Evolutionary conservation across 768 basidiomycete genomes (phyloP), one percentile per base, ranked within the genome.

Genomic region (Xerocomellus amylosporus): DNA sequence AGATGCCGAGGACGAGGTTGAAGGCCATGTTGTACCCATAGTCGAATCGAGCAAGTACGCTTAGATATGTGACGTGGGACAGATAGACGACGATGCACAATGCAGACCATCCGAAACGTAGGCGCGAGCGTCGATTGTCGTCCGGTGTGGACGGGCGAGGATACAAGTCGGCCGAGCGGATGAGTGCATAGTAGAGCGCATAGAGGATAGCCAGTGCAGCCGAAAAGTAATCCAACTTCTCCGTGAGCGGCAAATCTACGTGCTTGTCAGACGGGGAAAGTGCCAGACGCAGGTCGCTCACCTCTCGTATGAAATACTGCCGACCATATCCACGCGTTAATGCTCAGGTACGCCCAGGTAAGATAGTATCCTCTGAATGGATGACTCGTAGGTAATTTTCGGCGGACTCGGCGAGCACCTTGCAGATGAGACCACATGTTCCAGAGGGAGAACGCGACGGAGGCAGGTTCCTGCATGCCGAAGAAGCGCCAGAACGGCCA

Each of bases 381-480:
- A 65, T 93, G 88, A 2, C 64, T 69, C 2, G 67, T 61, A 0
- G 86, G 76, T 4, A 93, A 60, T 36, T 65, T 73, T 40, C 66
- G 72, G 20, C 70, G 71, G 13, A 93, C 60, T 59, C 74, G 75
- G 14, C 64, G 64, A 8, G 77, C 75, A 2, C 94, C 94, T 49
- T 74, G 73, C 2, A 76, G 71, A 70, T 99, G 94, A 39, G 79
- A 81, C 75, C 78, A 83, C 39, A 96, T 75, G 69, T 99, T 98
- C 54, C 86, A 73, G n/a, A 97, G 63, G 14, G 91, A 94, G 74
- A 98, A 97, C 34, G 82, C 71, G 54, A 97, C 94, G 3, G 91
- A 90, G 8, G 94, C 88, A 7, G 96, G 95, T 71, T 99, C 96
- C 66, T 98, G 96, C 71, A 93, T 87, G 30, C 94, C 92, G n/a